Evolutionary conservation across 2,329 filamentous ascomycete species (phyloP).

Genomic region (Colletotrichum sp.): DNA sequence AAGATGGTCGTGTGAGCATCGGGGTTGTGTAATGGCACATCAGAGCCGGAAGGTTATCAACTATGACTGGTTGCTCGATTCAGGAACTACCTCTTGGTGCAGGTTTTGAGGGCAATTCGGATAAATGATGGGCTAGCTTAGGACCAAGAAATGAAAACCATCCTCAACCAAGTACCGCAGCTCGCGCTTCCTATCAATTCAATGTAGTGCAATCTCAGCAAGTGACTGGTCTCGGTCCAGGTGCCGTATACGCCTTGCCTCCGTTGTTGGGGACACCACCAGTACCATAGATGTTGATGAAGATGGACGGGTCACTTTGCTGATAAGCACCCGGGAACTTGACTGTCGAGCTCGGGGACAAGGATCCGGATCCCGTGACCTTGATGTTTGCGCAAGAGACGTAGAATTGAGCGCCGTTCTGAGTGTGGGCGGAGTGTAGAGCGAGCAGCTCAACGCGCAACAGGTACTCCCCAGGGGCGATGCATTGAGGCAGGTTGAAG

Average conservation of each 20-base stretch:
- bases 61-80: background rate
- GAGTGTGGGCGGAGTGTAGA: conserved; percentile 51
- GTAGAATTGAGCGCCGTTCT: conserved; percentile 55
- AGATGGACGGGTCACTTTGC: conserved; percentile 47
- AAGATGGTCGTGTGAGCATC: background rate
- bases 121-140: fast-evolving
- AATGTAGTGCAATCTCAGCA: conserved; percentile 18
- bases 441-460: conserved; percentile 60
- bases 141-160: background rate
- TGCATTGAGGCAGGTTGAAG: conserved; percentile 54
- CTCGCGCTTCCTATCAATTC: fast-evolving
- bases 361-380: conserved; percentile 47
- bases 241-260: conserved; percentile 43
- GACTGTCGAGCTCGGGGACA: conserved; percentile 40
- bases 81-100: background rate
- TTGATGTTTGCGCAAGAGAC: conserved; percentile 63
- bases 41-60: background rate
- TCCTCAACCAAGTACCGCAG: background rate
- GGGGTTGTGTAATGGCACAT: background rate
- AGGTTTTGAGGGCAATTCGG: fast-evolving
- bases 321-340: conserved; percentile 51
- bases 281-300: conserved; percentile 51
- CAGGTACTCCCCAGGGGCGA: conserved; percentile 59
- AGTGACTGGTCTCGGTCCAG: conserved; percentile 37
- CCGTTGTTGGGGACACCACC: conserved; percentile 45